Conservation (phyloP, 345 rosid genomes). For the Citrus unshiu region DNA sequence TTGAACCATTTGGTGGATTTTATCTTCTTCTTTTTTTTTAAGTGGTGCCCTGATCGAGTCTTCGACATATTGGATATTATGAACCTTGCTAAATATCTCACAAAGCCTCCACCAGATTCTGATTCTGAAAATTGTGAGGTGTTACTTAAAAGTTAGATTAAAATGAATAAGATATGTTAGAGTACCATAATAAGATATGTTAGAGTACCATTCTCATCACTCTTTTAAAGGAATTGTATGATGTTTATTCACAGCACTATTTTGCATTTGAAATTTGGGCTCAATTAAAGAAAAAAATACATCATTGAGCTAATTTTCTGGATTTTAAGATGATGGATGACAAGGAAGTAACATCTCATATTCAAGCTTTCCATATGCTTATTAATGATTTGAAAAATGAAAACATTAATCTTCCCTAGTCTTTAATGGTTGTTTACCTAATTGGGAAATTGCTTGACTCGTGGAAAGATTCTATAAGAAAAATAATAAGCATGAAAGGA, state of each 20-base stretch:
- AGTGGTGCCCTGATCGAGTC: neutral
- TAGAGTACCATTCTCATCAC: too few species aligned
- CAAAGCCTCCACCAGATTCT: too few species aligned
- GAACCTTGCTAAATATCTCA: neutral
- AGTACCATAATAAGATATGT: neutral
- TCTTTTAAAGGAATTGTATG: neutral
- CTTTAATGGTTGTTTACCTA: too few species aligned
- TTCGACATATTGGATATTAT: neutral
- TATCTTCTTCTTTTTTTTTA: too few species aligned
- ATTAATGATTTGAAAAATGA: too few species aligned
- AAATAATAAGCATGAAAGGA: too few species aligned
- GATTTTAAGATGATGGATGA: neutral
- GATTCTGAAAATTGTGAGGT: neutral
- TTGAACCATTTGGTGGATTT: too few species aligned
- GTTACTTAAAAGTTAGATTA: neutral
- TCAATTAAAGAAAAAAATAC: neutral
- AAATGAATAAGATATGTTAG: neutral
- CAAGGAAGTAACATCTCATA: neutral
- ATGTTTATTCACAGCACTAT: neutral
- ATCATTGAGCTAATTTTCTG: too few species aligned
- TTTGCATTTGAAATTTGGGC: too few species aligned
- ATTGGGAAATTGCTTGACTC: too few species aligned
- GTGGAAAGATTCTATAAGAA: too few species aligned
- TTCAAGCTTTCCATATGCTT: neutral
- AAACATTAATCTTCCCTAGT: too few species aligned